A percentile compares a stretch with the other conserved stretches of the same genome.
Evolutionary conservation across 73 alveolate genomes (phyloP).

Genomic region (Paramecium primaurelia): DNA sequence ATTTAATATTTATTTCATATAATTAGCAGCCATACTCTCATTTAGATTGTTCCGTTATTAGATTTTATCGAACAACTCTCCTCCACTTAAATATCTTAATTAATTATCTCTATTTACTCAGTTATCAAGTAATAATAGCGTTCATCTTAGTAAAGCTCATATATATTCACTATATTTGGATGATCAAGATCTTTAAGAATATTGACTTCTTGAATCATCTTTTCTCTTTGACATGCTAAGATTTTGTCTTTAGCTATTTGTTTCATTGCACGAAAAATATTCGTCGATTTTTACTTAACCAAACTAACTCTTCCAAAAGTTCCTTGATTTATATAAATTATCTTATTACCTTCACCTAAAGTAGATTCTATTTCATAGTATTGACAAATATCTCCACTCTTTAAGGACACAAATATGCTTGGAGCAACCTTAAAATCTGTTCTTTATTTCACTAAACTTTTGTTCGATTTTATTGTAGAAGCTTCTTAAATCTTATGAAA

Average conservation of each 20-base stretch:
- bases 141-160: constrained; percentile 56
- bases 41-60: neutral
- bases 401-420: neutral
- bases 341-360: constrained; percentile 4
- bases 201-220: constrained; percentile 51
- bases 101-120: neutral
- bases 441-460: neutral
- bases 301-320: constrained; percentile 19
- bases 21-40: constrained; percentile 23
- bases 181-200: constrained; percentile 60
- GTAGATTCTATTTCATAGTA: neutral
- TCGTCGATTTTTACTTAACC: neutral
- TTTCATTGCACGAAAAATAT: constrained; percentile 49
- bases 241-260: constrained; percentile 24
- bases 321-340: neutral
- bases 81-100: constrained; percentile 54
- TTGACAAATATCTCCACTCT: neutral
- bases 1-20: constrained; percentile 50
- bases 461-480: neutral
- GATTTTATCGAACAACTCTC: constrained; percentile 60
- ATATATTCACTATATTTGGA: constrained; percentile 58
- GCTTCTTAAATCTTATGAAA: neutral
- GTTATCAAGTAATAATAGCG: constrained; percentile 52
- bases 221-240: neutral
- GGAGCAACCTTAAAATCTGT: constrained; percentile 40